phyloP scores from a whole-genome alignment of 768 basidiomycete genomes.

The Agrocybe chaxingu region DNA sequence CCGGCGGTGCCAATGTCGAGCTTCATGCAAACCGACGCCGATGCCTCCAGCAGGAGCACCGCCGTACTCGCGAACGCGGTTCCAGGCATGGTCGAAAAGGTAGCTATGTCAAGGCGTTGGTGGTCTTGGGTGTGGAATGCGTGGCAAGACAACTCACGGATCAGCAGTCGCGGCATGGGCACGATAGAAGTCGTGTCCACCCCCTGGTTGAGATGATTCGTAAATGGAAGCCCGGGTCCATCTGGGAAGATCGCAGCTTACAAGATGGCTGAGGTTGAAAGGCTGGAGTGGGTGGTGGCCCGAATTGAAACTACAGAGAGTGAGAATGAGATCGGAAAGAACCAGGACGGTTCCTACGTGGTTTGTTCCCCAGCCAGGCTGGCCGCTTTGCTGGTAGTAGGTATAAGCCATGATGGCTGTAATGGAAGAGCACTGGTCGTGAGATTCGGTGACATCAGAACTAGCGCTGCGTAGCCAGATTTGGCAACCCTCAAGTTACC shows the following conservation, averaged over 20 bases:
- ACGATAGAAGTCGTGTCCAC: constrained; percentile 59
- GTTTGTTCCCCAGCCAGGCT: constrained; percentile 49
- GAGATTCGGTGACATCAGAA: constrained; percentile 16
- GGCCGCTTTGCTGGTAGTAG: constrained; percentile 38
- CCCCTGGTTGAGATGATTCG: constrained; percentile 39
- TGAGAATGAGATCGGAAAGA: background rate
- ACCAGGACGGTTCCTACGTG: constrained; percentile 24
- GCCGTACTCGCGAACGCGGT: constrained; percentile 39
- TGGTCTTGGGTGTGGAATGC: constrained; percentile 12
- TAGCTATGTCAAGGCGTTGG: constrained; percentile 40
- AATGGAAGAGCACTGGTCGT: no score
- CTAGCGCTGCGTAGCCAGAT: constrained; percentile 32
- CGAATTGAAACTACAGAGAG: constrained; percentile 34
- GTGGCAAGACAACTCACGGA: constrained; percentile 41
- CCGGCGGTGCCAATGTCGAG: constrained; percentile 60
- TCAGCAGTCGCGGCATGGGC: constrained; percentile 58
- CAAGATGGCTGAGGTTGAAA: constrained; percentile 54
- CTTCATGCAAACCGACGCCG: constrained; percentile 59
- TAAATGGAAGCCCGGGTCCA: constrained; percentile 15
- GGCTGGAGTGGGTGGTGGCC: constrained; percentile 35
- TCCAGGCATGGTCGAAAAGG: constrained; percentile 53
- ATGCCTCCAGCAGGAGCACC: constrained; percentile 26
- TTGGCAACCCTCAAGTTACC: background rate
- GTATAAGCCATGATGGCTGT: constrained; percentile 36
- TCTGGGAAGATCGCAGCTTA: constrained; percentile 27